Evolutionary conservation across 192 early-diverging fungal species (phyloP), one percentile per base, ranked within the genome.

Genomic region (Nowakowskiella sp.): DNA sequence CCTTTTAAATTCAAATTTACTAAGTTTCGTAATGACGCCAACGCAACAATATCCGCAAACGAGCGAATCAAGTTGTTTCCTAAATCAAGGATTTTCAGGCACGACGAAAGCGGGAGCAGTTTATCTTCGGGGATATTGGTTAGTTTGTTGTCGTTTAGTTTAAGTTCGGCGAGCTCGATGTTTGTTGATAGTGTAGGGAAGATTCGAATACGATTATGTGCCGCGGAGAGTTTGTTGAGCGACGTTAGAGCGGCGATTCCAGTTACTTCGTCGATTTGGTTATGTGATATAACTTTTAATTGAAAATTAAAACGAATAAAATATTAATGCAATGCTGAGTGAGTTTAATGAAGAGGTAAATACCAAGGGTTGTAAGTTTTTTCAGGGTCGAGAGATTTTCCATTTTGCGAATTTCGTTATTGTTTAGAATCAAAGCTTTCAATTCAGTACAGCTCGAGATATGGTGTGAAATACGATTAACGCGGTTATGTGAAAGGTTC

Each of bases 81-180:
- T 6, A 91, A 47, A 61, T 92, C 87, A 34, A 90, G 44, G 24
- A 85, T 82, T 46, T 82, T 82, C 31, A 92, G 62, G 8, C 71
- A 67, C 23, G 53, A 42, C 60, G 57, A 76, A 75, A 47, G 39
- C 3, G 56, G 55, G 6, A 62, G 55, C 19, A 10, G 49, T 19
- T 51, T 13, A 30, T 56, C 19, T 25, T 55, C 36, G 34, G 77
- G 45, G 1, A 79, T 57, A n/a, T 72, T 60, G 25, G 44, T 44
- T 36, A 92, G 73, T 47, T 78, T 77, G 70, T 90, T 90, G 56
- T 90, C 80, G 49, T 81, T 83, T 39, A 92, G 57, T 33, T 87
- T 62, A 22, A 90, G 56, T 55, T 92, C 88, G 55, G 81, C 79
- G 2, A 92, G 66, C 29, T 71, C 34, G 0, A 71, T 62, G 5